Evolutionary conservation across 495 filamentous ascomycete genomes (phyloP).

Genomic region (Penicillium coffeae): DNA sequence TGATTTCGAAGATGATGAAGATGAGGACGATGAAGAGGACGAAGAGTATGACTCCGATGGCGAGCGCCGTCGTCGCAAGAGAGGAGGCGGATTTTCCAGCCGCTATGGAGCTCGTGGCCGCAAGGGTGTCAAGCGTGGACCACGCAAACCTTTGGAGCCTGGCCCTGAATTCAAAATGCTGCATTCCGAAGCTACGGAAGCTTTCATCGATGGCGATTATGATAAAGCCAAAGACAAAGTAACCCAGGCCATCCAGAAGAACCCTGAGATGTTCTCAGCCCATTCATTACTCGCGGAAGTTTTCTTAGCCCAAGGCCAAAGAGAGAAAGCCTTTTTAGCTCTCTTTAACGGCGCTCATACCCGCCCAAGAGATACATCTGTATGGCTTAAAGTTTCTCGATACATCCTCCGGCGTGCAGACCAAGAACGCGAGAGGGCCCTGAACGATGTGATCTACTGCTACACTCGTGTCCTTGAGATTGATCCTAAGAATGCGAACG

Average conservation of each 20-base stretch:
- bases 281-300: slow-evolving; percentile 74
- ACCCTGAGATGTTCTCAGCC: slow-evolving; percentile 77
- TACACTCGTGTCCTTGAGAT: slow-evolving; percentile 66
- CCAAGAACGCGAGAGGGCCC: slow-evolving; percentile 44
- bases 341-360: slow-evolving; percentile 69
- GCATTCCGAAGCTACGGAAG: slow-evolving; percentile 64
- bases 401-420: slow-evolving; percentile 61
- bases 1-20: slow-evolving; percentile 17
- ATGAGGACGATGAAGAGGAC: slow-evolving; percentile 25
- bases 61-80: slow-evolving; percentile 29
- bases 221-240: slow-evolving; percentile 60
- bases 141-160: slow-evolving; percentile 68
- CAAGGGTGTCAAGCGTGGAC: slow-evolving; percentile 55
- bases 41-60: slow-evolving; percentile 27
- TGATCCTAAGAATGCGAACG: slow-evolving; percentile 53
- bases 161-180: slow-evolving; percentile 70
- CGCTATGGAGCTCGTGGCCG: slow-evolving; percentile 44
- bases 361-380: slow-evolving; percentile 58
- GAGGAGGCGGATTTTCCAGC: slow-evolving; percentile 39
- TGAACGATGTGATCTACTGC: slow-evolving; percentile 61
- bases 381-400: slow-evolving; percentile 66
- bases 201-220: slow-evolving; percentile 64
- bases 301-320: slow-evolving; percentile 62
- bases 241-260: slow-evolving; percentile 68
- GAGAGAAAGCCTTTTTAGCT: slow-evolving; percentile 62